Base-by-base conservation (phyloP, 2,329 filamentous ascomycete species). In the Arthrinium phaeospermum region DNA sequence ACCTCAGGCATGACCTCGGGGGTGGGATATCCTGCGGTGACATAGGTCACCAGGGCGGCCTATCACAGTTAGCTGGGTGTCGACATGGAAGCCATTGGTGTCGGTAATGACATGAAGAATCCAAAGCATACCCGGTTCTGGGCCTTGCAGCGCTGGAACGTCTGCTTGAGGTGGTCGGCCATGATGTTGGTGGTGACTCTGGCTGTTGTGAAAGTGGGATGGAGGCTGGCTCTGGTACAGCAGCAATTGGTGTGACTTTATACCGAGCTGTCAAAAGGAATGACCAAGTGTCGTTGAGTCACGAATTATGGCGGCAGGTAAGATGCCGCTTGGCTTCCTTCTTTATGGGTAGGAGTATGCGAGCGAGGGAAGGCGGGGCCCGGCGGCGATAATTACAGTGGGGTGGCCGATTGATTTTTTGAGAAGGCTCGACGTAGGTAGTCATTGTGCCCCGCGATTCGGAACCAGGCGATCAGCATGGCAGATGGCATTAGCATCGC, bases 11-110 rank as follows among this genome's bases (percentile, higher is more conserved):
- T 97, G 79, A 94, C 91, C 78, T 93, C 90, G n/a, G 92, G 87
- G 47, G 90, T 93, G 22, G 96, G 96, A 81, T 92, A 99, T 71
- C 96, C 96, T 72, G 96, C 95, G 37, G 96, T 99, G 80, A 98
- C 94, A 87, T 99, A 99, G 41, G 95, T 95, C 75, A 99, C 94
- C 74, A 99, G 89, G 69, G 96, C 96, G 76, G 94, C 87, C 89
- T 96, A 82, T 73, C 34, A 77, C 24, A 16, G 53, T 69, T 75
- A 64, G 78, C 70, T 72, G 61, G 24, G 61, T 24, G 13, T 47
- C 71, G 71, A 44, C 45, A 67, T 69, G 69, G 57, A 46, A n/a
- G 57, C 16, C 41, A 34, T 34, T 68, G 53, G 24, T 22, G n/a
- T 51, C 45, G 41, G 34, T 22, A n/a, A 49, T n/a, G 19, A 22